phyloP scores from a whole-genome alignment of 768 basidiomycete genomes.

The Melanogaster broomeanus region DNA sequence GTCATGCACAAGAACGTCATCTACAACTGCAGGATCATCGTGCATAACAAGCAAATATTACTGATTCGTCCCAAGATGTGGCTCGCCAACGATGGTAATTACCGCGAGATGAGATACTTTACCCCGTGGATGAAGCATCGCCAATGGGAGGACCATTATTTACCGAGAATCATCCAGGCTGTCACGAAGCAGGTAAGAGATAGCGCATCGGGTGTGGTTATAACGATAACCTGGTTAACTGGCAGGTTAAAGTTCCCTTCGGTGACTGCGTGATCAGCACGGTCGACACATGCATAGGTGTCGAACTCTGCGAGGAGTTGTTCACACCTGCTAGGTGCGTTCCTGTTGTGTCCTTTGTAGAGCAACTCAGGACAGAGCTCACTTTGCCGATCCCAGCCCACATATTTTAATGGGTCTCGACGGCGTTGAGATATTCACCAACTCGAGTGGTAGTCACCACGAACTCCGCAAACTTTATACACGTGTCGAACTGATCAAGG shows the following conservation, averaged over 20 bases:
- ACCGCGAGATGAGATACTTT: slow-evolving; percentile 87
- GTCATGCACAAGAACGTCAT: slow-evolving; percentile 97
- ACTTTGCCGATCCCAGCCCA: slow-evolving; percentile 55
- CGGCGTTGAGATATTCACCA: slow-evolving; percentile 98
- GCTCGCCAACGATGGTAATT: slow-evolving; percentile 98
- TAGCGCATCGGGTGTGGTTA: neutral
- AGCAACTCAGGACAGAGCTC: neutral
- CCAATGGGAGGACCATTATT: slow-evolving; percentile 87
- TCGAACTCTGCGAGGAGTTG: slow-evolving; percentile 96
- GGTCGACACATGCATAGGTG: slow-evolving; percentile 91
- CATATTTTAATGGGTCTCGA: slow-evolving; percentile 98
- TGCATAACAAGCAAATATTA: slow-evolving; percentile 82
- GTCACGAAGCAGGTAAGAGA: slow-evolving; percentile 80
- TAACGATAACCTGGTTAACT: neutral
- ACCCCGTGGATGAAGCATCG: slow-evolving; percentile 93
- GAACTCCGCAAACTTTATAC: slow-evolving; percentile 95
- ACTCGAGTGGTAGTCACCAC: slow-evolving; percentile 97
- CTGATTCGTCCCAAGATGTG: slow-evolving; percentile 99
- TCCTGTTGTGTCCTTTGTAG: neutral
- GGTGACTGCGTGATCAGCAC: slow-evolving; percentile 96
- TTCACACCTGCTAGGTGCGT: slow-evolving; percentile 92
- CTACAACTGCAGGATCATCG: slow-evolving; percentile 94
- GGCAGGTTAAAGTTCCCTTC: slow-evolving; percentile 87
- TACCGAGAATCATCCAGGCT: slow-evolving; percentile 86
- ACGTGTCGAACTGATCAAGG: slow-evolving; percentile 92